Base-by-base conservation (phyloP, 192 early-diverging fungal species). In the Phycomyces blakesleeanus region DNA sequence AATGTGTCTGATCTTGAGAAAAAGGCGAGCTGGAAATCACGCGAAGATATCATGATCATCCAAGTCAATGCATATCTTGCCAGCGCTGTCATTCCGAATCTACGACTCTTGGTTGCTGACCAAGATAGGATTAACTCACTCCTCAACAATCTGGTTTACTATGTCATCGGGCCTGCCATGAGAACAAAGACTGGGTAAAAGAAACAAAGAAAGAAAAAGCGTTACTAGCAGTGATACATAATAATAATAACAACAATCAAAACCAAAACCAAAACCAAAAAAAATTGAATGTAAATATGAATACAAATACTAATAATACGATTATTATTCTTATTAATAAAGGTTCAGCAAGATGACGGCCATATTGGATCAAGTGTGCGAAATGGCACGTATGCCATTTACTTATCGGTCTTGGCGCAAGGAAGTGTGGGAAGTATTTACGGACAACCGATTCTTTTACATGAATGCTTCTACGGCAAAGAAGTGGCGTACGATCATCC, bases 131-230 rank as follows among this genome's bases (percentile, higher is more conserved):
- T 89, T 49, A 76, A 85, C 29, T 72, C 74, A 3, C 59, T 89
- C 0, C 55, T 89, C 4, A 80, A 78, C 14, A 93, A 91, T 63
- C 29, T 93, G n/a, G 83, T 93, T 68, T 92, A 95, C 64, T 93
- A 93, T 76, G 81, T 90, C 24, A 79, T 93, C 24, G 81, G 73
- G 0, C 91, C 92, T 22, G 71, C 75, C 12, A 63, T 95, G 7
- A 88, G 87, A 61, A 81, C 81, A 21, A 78, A 81, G 8, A 75
- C 78, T 67, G 64, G 34, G 76, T 75, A 64, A 57, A 44, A 14
- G n/a, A 21, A n/a, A 21, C 25, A 34, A 42, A 5, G 4, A 64
- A 55, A 37, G 20, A 20, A n/a, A 25, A 14, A 61, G 40, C 10
- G 20, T 9, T 9, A 5, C 26, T 20, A 39, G 4, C n/a, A 18